Percentiles rank a stretch among this genome's conserved stretches.
phyloP scores from a whole-genome alignment of 140 eudicot species.

The Cichorium intybus region DNA sequence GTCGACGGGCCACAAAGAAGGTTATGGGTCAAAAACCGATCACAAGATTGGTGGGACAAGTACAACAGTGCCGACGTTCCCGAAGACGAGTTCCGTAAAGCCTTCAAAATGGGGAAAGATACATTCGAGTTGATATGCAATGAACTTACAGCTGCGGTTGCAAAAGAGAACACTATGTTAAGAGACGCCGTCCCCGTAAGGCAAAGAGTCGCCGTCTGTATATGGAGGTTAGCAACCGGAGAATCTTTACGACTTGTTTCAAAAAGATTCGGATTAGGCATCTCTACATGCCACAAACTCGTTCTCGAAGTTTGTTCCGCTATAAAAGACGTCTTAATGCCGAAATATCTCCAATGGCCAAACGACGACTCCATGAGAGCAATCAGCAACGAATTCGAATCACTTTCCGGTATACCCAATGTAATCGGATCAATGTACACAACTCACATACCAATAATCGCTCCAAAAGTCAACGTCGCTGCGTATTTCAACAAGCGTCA shows the following conservation, averaged over 20 bases:
- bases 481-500: conserved; percentile 84
- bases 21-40: conserved; percentile 72
- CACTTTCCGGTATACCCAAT: conserved; percentile 62
- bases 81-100: conserved; percentile 62
- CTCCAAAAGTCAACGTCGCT: conserved; percentile 82
- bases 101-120: conserved; percentile 66
- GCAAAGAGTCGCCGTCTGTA: conserved; percentile 81
- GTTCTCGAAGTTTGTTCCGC: conserved; percentile 85
- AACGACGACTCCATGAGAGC: conserved; percentile 34
- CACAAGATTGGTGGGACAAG: conserved; percentile 87
- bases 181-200: conserved; percentile 88
- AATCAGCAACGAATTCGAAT: conserved; percentile 52
- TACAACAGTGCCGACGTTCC: conserved; percentile 71
- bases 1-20: conserved; percentile 47
- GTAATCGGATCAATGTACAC: conserved; percentile 92
- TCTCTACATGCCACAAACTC: conserved; percentile 80
- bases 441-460: conserved; percentile 84
- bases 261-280: conserved; percentile 70
- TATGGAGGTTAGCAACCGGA: conserved; percentile 79
- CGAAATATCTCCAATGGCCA: conserved; percentile 77
- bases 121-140: conserved; percentile 70
- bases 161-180: conserved; percentile 75
- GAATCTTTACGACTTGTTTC: conserved; percentile 81
- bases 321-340: conserved; percentile 73
- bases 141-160: conserved; percentile 58